phyloP scores from a whole-genome alignment of 371 early-diverging fungal species.

The Mucor sp. region DNA sequence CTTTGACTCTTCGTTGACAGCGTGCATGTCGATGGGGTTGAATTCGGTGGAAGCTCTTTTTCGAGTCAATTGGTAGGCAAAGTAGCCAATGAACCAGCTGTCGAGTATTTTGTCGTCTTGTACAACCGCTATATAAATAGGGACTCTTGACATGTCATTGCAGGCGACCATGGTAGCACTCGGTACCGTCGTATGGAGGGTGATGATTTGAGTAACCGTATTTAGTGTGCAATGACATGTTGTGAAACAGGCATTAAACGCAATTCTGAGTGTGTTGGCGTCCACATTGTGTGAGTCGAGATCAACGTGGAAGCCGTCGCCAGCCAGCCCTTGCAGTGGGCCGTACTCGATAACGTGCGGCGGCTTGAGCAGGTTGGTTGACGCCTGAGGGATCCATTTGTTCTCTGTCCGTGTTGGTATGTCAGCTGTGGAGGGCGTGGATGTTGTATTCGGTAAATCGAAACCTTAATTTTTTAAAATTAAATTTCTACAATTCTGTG shows the following conservation, averaged over 20 bases:
- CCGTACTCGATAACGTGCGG: slow-evolving; percentile 15
- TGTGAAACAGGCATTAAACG: slow-evolving; percentile 22
- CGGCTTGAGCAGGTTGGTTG: slow-evolving; percentile 16
- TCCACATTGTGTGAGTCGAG: slow-evolving; percentile 7
- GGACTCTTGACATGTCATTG: slow-evolving; percentile 10
- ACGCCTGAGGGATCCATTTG: slow-evolving; percentile 19
- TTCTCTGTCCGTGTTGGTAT: slow-evolving; percentile 4
- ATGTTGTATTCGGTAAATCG: slow-evolving; percentile 7
- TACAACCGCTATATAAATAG: slow-evolving; percentile 18
- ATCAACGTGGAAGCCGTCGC: slow-evolving; percentile 13
- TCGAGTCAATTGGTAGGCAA: slow-evolving; percentile 6
- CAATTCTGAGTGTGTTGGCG: slow-evolving; percentile 11
- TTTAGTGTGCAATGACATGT: slow-evolving; percentile 21
- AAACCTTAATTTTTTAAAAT: slow-evolving; percentile 10
- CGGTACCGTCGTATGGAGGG: slow-evolving; percentile 18
- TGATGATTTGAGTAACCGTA: slow-evolving; percentile 15
- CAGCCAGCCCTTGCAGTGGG: slow-evolving; percentile 16
- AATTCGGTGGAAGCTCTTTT: slow-evolving; percentile 13
- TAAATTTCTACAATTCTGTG: not conserved
- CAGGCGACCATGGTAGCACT: not conserved
- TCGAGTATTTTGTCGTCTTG: slow-evolving; percentile 13
- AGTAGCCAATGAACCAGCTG: slow-evolving; percentile 20
- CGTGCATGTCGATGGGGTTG: not conserved
- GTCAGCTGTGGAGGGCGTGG: not conserved
- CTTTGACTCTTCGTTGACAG: not conserved